Evolutionary conservation across 1,284 basidiomycete species (phyloP).

Genomic region (Papiliotrema laurentii): DNA sequence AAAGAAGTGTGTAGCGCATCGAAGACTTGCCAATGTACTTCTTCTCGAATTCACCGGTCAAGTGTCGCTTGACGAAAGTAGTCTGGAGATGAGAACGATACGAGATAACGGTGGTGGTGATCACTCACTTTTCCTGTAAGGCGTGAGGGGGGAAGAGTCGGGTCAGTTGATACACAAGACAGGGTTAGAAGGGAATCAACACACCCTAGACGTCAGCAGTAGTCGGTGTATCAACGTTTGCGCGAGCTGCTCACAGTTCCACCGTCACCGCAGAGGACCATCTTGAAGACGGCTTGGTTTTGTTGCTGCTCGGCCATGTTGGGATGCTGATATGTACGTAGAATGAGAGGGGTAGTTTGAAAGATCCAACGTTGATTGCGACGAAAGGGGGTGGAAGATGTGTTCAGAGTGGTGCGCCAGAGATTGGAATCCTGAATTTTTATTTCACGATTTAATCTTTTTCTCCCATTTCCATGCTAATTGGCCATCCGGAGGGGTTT

Average conservation of each 20-base stretch:
- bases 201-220: neutral
- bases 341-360: neutral
- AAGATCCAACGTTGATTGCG: neutral
- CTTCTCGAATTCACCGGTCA: constrained; percentile 99
- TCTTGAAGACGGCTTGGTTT: constrained; percentile 90
- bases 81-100: constrained; percentile 55
- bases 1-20: neutral
- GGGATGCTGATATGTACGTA: neutral
- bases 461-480: neutral
- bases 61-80: constrained; percentile 98
- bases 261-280: constrained; percentile 93
- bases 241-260: constrained; percentile 73
- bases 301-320: constrained; percentile 22
- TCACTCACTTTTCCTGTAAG: constrained; percentile 43
- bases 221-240: no score
- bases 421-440: neutral
- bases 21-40: constrained; percentile 89
- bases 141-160: neutral
- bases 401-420: neutral
- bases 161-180: neutral
- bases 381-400: constrained; percentile 3
- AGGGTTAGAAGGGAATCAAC: neutral
- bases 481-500: no score
- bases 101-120: neutral
- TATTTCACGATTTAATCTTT: neutral